Base-by-base conservation (phyloP, 75 land plant species). In the Pinus albicaulis region DNA sequence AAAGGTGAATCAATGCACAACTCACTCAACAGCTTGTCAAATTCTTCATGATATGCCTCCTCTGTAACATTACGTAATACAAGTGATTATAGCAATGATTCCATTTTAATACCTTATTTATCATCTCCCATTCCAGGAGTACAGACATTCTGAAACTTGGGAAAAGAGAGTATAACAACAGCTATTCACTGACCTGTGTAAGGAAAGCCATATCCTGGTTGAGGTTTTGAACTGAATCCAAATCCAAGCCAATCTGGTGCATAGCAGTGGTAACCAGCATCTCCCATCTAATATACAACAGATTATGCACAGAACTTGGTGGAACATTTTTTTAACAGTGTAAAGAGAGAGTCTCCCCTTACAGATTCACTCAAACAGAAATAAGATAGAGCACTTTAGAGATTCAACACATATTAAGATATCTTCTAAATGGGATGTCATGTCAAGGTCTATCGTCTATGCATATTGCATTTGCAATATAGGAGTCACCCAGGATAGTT, bases 181-280 rank as follows among this genome's bases (percentile, higher is more conserved):
- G 38, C 14, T 55, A 52, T 22, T 25, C 20, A 71, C 57, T 70
- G 20, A 94, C 99, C 99, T 84, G 98, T 95, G 81, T 94, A 97
- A 10, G 85, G 25, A 83, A 94, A 97, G 24, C 83, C 98, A 82
- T 90, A 97, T 65, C 87, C 93, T 56, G 95, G 90, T 76, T 97
- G 92, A 31, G 99, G 99, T 76, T 89, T 90, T 76, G 94, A 93
- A 85, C 99, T 97, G 74, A 97, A 94, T 24, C 99, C 99, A 82
- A 91, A 97, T 68, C 99, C 99, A 80, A 94, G 84, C 99, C 99
- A 97, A 73, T 97, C 99, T 76, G 99, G 99, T 59, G 99, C 99
- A 82, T 90, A 81, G 82, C 98, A 94, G 78, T 92, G 95, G 62
- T 92, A 97, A 10, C 95, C 98, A 77, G 83, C 71, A 75, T 90